Evolutionary conservation across 2,329 filamentous ascomycete species (phyloP).

Genomic region (Boeremia lycopersici): DNA sequence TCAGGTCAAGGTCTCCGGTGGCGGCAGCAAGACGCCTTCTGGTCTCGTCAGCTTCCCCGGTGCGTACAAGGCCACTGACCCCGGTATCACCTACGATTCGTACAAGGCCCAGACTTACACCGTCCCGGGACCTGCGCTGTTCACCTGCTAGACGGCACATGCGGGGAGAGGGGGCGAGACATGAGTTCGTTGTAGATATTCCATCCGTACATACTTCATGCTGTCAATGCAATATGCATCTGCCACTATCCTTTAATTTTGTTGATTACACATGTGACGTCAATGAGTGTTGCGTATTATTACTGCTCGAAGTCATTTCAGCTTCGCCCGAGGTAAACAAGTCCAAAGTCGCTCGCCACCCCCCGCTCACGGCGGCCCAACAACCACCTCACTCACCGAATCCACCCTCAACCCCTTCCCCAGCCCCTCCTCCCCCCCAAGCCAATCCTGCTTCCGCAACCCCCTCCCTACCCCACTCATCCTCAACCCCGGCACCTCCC

Average conservation of each 20-base stretch:
- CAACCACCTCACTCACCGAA: neutral
- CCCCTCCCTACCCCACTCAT: slow-evolving; percentile 12
- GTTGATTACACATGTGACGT: no score
- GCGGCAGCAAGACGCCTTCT: slow-evolving; percentile 52
- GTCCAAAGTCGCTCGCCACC: neutral
- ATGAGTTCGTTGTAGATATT: slow-evolving; percentile 21
- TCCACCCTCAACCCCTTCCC: neutral
- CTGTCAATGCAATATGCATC: neutral
- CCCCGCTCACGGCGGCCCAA: neutral
- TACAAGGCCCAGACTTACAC: slow-evolving; percentile 50
- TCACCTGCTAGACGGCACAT: slow-evolving; percentile 32
- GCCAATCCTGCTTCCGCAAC: slow-evolving; percentile 3
- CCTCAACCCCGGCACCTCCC: slow-evolving; percentile 19
- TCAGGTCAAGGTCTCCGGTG: slow-evolving; percentile 61
- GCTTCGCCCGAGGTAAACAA: no score
- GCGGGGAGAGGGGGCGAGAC: neutral
- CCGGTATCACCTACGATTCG: slow-evolving; percentile 60
- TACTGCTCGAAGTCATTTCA: no score
- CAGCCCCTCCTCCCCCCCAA: neutral
- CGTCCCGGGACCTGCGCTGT: slow-evolving; percentile 36
- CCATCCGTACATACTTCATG: slow-evolving; percentile 1
- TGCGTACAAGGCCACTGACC: slow-evolving; percentile 57
- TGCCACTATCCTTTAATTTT: neutral
- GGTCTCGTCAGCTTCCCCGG: slow-evolving; percentile 60
- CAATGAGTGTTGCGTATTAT: neutral